Evolutionary conservation across 257 asterid genomes (phyloP), one percentile per base, ranked within the genome.

Genomic region (Mitragyna speciosa): DNA sequence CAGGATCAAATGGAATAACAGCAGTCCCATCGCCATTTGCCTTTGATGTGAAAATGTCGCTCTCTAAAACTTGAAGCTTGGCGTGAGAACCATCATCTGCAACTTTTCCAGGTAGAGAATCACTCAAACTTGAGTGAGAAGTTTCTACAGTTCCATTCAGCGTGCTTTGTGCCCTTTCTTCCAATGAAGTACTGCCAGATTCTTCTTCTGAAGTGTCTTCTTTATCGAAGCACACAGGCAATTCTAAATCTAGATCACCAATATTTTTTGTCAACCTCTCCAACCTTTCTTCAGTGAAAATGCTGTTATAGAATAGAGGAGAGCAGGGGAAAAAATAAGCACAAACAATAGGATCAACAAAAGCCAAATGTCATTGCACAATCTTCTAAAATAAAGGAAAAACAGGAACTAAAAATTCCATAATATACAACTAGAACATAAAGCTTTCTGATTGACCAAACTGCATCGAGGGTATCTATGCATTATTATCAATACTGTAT

Each of bases 281-380:
- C 89, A 96, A 79, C 84, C 99, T 92, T 89, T 96, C 99, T 86
- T 96, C 97, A 36, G 88, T 85, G 75, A 96, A 94, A 85, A 96
- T 92, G 90, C 99, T 96, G 82, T 85, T 81, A 73, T 54, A 79
- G 65, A 81, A 82, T 82, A 54, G 47, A 78, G 66, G n/a, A 36
- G 41, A 1, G n/a, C n/a, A 45, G 28, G 39, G 49, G 45, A 78
- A 75, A 82, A 81, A 59, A 47, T 73, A 77, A 59, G 59, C 71
- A 56, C 64, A 80, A n/a, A 78, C 63, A 70, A 30, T 30, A 61
- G 73, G 75, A 47, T 47, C 51, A 47, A 85, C 80, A 61, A 78
- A 68, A 49, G 69, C 15, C 73, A 47, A 6, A 28, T 41, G 52
- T 8, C 26, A 28, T 45, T 17, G 49, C 48, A 20, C 36, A 65